Base-by-base conservation (phyloP, 441 rosid species). In the Bocquillonia castaneifolia region DNA sequence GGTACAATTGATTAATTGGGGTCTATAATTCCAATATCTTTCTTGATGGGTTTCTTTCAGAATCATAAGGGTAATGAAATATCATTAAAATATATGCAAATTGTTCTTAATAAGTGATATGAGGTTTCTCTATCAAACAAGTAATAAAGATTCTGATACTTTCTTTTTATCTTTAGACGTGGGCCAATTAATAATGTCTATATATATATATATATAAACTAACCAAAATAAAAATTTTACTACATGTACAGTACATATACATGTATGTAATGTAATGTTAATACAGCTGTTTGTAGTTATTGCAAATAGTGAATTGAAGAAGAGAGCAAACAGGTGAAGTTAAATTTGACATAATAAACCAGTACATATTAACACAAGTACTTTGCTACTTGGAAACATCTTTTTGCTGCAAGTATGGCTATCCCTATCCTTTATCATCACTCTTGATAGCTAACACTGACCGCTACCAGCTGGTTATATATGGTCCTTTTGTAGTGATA, bases 241-340 rank as follows among this genome's bases (percentile, higher is more conserved):
- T 59, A 14, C 48, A 39, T 42, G 23, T 9, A 42, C 40, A 26
- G 36, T 25, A 8, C 1, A 5, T 34, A n/a, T n/a, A n/a, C n/a
- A n/a, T n/a, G n/a, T n/a, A n/a, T n/a, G n/a, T n/a, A 6, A 10
- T 12, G 1, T 6, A 31, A 23, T 59, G 22, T 23, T 25, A 5
- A 25, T 10, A 47, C 67, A 47, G 55, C 67, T 63, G 66, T 61
- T 61, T 61, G 48, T 6, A 62, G 53, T 44, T 62, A 62, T 23
- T 60, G 51, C 53, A 42, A 28, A 26, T 62, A n/a, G n/a, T 13
- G n/a, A 54, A 54, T 20, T 28, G 1, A 60, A 22, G 31, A 2
- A 42, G 7, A 7, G 18, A 62, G 26, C 37, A 15, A 44, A 15
- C 9, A 22, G 66, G 28, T 25, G 32, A 23, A 25, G n/a, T 40